Conservation (phyloP, 78 protist species). For the Dictyostelium brefeldianum region DNA sequence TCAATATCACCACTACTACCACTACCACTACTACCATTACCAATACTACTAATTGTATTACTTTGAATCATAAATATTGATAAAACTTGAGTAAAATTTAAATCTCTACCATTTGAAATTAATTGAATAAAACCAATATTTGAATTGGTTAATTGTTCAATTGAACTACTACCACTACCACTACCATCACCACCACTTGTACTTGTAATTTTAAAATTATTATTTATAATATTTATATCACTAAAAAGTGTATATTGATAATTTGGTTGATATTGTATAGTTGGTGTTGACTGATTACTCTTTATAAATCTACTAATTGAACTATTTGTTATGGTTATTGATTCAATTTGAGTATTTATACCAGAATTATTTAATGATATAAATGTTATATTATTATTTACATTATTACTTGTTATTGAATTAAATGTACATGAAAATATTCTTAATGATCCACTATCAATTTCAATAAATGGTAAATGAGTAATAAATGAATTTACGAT, state of each 20-base stretch:
- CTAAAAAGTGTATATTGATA: not conserved
- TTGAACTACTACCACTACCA: not conserved
- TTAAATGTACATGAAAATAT: not conserved
- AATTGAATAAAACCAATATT: no score
- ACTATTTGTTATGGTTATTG: not conserved
- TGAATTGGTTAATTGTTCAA: not conserved
- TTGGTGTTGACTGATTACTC: not conserved
- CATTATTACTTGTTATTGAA: not conserved
- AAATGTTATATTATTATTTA: not conserved
- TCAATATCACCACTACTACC: not conserved
- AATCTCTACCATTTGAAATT: not conserved
- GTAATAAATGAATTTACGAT: no score
- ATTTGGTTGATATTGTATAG: not conserved
- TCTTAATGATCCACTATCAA: not conserved
- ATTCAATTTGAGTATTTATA: not conserved
- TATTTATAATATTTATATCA: not conserved
- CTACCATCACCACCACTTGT: not conserved
- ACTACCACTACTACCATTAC: not conserved
- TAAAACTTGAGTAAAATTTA: not conserved
- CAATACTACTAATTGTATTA: not conserved
- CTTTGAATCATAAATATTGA: not conserved
- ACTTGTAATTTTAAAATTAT: not conserved
- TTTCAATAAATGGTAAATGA: not conserved
- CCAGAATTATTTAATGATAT: not conserved
- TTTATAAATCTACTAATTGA: not conserved